Evolutionary conservation across 208 protist genomes (phyloP).

Genomic region (Trypanosomatidae sp.): DNA sequence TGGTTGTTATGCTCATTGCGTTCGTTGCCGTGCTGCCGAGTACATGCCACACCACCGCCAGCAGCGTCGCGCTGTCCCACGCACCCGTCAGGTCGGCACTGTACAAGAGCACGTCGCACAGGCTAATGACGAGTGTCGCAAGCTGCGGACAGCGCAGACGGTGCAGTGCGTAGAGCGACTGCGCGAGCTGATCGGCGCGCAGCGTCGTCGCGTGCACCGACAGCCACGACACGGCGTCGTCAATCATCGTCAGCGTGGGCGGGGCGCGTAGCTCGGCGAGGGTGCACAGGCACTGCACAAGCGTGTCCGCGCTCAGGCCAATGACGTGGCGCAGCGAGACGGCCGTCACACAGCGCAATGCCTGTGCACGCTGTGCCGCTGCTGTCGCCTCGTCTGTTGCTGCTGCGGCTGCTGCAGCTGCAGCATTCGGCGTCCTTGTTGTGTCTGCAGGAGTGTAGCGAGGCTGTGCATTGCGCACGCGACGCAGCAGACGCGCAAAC

Average conservation of each 20-base stretch:
- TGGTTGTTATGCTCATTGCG: too few relatives aligned
- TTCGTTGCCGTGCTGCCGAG: too few relatives aligned
- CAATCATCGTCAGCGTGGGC: conserved; percentile 10
- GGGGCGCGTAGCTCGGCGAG: conserved; percentile 14
- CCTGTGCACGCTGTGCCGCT: not conserved
- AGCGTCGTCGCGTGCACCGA: not conserved
- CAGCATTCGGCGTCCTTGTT: too few relatives aligned
- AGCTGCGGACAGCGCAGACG: not conserved
- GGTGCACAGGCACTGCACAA: conserved; percentile 22
- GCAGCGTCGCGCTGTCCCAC: too few relatives aligned
- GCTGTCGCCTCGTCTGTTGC: not conserved
- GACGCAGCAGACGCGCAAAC: not conserved
- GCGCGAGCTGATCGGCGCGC: not conserved
- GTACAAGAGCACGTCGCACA: too few relatives aligned
- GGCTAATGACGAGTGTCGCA: not conserved
- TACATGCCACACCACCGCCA: too few relatives aligned
- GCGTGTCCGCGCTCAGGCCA: conserved; percentile 17
- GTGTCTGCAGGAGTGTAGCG: not conserved
- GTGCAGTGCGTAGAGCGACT: conserved; percentile 3
- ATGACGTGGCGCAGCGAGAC: conserved; percentile 12
- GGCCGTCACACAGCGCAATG: not conserved
- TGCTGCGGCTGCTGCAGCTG: not conserved
- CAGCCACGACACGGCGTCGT: conserved; percentile 32
- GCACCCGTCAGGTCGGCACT: too few relatives aligned
- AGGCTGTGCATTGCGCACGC: not conserved